These are phyloP conservation scores for Gossypium stocksii DNA, from an alignment of 345 rosid genomes.

Conservation along the genomic window DNA sequence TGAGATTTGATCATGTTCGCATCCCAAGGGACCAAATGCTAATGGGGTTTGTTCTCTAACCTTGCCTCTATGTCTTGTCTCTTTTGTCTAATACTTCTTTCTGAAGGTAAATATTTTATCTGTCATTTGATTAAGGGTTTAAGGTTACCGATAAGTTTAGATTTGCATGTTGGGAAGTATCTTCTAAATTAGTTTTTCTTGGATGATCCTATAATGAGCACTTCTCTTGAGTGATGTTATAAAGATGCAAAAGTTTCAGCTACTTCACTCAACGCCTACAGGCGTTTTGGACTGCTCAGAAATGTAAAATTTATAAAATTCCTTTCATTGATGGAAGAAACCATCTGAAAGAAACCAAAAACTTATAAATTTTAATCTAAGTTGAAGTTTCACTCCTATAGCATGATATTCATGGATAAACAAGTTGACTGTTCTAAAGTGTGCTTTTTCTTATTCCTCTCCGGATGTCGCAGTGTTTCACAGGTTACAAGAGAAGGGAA, in stretches of 20 bases:
- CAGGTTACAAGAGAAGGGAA: slow-evolving; percentile 96
- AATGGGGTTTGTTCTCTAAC: slow-evolving; percentile 58
- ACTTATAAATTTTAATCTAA: background rate
- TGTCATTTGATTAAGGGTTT: background rate
- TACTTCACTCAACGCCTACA: too few relatives aligned
- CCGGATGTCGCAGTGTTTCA: slow-evolving; percentile 55
- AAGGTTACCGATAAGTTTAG: background rate
- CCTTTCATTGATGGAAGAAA: background rate
- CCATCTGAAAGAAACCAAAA: background rate
- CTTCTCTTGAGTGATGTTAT: background rate
- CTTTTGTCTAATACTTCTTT: background rate
- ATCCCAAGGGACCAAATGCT: slow-evolving; percentile 93
- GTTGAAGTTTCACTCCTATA: background rate
- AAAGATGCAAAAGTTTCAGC: background rate
- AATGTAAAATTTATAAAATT: background rate
- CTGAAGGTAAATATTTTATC: background rate
- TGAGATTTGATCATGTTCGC: slow-evolving; percentile 84
- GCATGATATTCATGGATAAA: slow-evolving; percentile 1
- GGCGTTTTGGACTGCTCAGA: background rate
- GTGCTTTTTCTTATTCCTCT: slow-evolving; percentile 10
- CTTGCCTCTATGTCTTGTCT: background rate
- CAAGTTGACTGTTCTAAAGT: slow-evolving; percentile 17
- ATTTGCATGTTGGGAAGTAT: background rate
- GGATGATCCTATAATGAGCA: background rate
- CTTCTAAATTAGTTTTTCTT: background rate